Evolutionary conservation across 2,329 filamentous ascomycete genomes (phyloP), one percentile per base, ranked within the genome.

Genomic region (Magnaporthiopsis poae): DNA sequence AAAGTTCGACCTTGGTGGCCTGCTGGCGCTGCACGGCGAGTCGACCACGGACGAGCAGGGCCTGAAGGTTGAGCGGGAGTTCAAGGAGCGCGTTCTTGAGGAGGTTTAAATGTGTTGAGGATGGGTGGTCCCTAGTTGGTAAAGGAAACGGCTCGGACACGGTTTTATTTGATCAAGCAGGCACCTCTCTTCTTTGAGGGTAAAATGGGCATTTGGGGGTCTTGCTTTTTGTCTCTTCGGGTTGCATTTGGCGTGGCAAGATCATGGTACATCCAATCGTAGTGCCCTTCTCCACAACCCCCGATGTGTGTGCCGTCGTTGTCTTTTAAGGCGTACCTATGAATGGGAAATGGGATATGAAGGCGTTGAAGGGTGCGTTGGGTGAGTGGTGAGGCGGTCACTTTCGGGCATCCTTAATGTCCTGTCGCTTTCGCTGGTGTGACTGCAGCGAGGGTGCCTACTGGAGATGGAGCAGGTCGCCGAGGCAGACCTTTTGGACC

Each of bases 11-110:
- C 90, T 99, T 73, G 95, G 95, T 82, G 90, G 91, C 75, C 88
- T 99, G 74, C 90, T 99, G 81, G 90, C 90, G 81, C 90, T 99
- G 76, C 95, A 99, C 86, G 95, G 95, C 83, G 95, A 99, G 87
- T 96, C 93, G 70, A 89, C 88, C 77, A 93, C 91, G 75, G 93
- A 98, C 79, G 95, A 99, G 83, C 88, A 92, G 80, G 95, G 95
- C 76, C 91, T 97, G 84, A 98, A 97, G 91, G 91, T 96, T 74
- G 95, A 98, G 88, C 86, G 92, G 78, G 94, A 99, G 84, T 99
- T 98, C 90, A 96, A 97, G 91, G 94, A 99, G 89, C 87, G 86
- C 77, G 92, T 97, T 77, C 87, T 97, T 75, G 91, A 96, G 80
- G 88, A 87, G 80, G 95, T 98, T 83, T 98, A 92, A 92, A 84